Conservation (phyloP, 1,139 yeast genomes). For the Torulaspora globosa region DNA sequence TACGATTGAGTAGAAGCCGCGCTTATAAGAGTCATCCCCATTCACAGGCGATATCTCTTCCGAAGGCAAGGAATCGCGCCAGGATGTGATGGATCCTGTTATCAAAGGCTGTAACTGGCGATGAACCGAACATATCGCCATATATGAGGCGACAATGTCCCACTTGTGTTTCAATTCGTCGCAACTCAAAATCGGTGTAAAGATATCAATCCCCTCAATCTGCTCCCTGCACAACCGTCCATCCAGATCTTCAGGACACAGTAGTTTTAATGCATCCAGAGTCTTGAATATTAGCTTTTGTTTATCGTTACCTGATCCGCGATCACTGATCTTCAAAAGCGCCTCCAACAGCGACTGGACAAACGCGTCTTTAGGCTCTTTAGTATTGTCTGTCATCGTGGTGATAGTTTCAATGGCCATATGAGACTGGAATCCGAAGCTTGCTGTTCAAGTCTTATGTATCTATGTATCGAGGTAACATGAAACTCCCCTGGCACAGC, state of each 20-base stretch:
- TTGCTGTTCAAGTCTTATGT: background rate
- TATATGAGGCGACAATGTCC: conserved; percentile 20
- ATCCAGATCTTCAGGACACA: conserved; percentile 1
- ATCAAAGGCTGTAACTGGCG: conserved; percentile 19
- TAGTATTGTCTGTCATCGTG: background rate
- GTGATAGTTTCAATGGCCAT: background rate
- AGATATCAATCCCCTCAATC: conserved; percentile 16
- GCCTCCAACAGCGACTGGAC: conserved; percentile 8
- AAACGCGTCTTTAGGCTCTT: conserved; percentile 5
- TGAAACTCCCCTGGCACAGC: conserved; percentile 6
- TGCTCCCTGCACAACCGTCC: conserved; percentile 3
- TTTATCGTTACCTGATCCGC: background rate
- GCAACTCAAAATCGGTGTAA: conserved; percentile 22
- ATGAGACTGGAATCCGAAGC: background rate
- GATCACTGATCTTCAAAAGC: conserved; percentile 2
- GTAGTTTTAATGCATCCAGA: conserved; percentile 8
- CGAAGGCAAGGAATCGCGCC: conserved; percentile 10
- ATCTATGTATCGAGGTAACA: background rate
- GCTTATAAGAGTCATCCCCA: conserved; percentile 5
- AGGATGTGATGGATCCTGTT: conserved; percentile 10
- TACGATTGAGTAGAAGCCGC: conserved; percentile 24
- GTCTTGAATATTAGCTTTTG: conserved; percentile 7
- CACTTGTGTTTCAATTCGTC: conserved; percentile 5
- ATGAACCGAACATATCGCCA: conserved; percentile 27
- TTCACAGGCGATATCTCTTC: background rate